A percentile compares a stretch with the other conserved stretches of the same genome.
Evolutionary conservation across 2,329 filamentous ascomycete species (phyloP).

Genomic region (Fusarium goolgardi): DNA sequence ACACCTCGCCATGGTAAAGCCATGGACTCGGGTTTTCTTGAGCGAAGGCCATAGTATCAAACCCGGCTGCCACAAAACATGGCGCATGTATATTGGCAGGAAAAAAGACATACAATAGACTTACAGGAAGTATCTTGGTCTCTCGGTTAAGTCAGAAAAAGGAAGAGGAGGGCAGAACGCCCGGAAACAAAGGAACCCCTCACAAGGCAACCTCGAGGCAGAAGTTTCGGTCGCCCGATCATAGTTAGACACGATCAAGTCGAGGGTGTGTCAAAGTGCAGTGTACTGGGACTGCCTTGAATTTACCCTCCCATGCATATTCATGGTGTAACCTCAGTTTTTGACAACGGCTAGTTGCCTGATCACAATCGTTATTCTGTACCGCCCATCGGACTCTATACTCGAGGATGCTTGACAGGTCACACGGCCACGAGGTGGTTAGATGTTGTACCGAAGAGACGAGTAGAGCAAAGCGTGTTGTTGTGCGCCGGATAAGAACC

Average conservation of each 20-base stretch:
- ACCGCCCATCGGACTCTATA: conserved; percentile 2
- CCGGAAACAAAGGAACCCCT: conserved; percentile 12
- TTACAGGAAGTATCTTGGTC: background rate
- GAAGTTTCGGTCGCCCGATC: conserved; percentile 14
- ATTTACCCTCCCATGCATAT: background rate
- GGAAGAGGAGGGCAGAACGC: background rate
- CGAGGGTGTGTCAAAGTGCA: conserved; percentile 22
- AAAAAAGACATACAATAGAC: background rate
- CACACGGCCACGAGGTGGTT: conserved; percentile 30
- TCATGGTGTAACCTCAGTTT: conserved; percentile 15
- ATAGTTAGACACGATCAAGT: conserved; percentile 8
- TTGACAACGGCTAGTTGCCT: conserved; percentile 30
- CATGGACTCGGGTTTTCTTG: background rate
- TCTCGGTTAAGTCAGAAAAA: no score
- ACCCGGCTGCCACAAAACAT: background rate
- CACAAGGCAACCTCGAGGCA: conserved; percentile 27
- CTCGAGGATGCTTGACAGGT: conserved; percentile 11
- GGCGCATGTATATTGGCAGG: no score
- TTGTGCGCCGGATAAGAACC: background rate
- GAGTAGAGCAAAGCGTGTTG: background rate
- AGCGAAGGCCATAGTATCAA: background rate
- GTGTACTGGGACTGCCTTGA: conserved; percentile 6
- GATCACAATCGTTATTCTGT: conserved; percentile 3
- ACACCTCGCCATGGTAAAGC: background rate
- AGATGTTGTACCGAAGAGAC: background rate